Evolutionary conservation across 306 rosid species (phyloP).

Genomic region (Pyrus communis): DNA sequence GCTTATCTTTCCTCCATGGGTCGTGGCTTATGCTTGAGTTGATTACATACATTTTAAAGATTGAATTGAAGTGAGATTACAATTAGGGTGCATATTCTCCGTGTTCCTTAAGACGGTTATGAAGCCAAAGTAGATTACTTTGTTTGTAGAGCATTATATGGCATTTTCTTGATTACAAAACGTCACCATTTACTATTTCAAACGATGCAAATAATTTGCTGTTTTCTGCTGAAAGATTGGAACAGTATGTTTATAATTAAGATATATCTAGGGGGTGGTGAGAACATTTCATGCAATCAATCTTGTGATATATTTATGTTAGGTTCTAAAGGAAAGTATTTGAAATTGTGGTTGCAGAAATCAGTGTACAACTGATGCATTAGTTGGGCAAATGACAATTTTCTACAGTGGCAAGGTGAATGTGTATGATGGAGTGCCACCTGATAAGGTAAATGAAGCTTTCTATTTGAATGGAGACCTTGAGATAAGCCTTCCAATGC

Average conservation of each 20-base stretch:
- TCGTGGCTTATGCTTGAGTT: not conserved
- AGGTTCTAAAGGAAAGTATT: constrained; percentile 1
- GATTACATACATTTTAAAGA: not conserved
- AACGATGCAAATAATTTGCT: not conserved
- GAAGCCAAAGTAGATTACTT: not conserved
- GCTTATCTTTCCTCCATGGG: not conserved
- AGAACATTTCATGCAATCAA: not conserved
- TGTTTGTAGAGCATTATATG: not conserved
- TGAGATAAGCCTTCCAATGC: constrained; percentile 37
- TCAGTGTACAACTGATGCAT: constrained; percentile 41
- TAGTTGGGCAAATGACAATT: constrained; percentile 78
- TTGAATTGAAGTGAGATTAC: not conserved
- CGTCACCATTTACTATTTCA: not conserved
- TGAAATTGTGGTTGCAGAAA: constrained; percentile 48
- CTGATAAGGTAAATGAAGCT: constrained; percentile 65
- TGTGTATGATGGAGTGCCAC: constrained; percentile 80
- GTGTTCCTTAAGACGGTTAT: not conserved
- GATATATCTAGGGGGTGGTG: not conserved
- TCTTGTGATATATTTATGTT: not conserved
- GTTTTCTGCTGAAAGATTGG: not conserved
- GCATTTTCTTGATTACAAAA: not conserved
- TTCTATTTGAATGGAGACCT: constrained; percentile 29
- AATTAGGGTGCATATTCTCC: not conserved
- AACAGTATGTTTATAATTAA: not conserved
- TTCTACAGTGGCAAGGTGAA: constrained; percentile 97